These are phyloP conservation scores for Botryotinia narcissicola DNA, from an alignment of 2,329 filamentous ascomycete species.

Conservation along the genomic window DNA sequence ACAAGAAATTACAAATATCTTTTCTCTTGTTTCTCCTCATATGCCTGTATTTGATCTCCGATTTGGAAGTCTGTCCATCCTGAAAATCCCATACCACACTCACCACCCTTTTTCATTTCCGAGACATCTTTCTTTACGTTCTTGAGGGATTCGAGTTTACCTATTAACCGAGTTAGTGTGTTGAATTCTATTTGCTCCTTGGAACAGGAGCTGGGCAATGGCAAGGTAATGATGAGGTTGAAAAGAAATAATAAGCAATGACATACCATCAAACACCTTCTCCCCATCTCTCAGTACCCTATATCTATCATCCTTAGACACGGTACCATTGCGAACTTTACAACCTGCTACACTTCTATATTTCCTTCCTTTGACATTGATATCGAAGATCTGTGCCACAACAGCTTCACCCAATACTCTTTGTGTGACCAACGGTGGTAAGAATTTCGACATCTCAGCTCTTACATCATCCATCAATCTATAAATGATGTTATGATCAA, in stretches of 20 bases:
- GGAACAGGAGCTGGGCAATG: neutral
- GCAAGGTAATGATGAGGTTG: neutral
- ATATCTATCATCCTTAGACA: slow-evolving; percentile 63
- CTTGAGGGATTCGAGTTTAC: slow-evolving; percentile 76
- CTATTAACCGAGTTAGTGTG: slow-evolving; percentile 46
- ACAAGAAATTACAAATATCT: slow-evolving; percentile 36
- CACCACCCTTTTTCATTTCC: slow-evolving; percentile 88
- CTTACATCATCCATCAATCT: slow-evolving; percentile 72
- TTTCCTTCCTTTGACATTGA: slow-evolving; percentile 70
- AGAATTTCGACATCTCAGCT: slow-evolving; percentile 62
- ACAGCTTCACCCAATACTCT: slow-evolving; percentile 86
- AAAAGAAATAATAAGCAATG: slow-evolving; percentile 29
- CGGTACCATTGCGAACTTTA: slow-evolving; percentile 76
- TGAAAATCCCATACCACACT: slow-evolving; percentile 87
- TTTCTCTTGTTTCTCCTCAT: slow-evolving; percentile 75
- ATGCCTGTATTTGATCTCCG: slow-evolving; percentile 85
- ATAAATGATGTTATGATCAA: slow-evolving; percentile 88
- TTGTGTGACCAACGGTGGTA: slow-evolving; percentile 64
- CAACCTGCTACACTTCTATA: slow-evolving; percentile 81
- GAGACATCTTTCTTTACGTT: slow-evolving; percentile 87
- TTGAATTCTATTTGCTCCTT: neutral
- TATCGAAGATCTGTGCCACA: slow-evolving; percentile 77
- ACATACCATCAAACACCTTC: slow-evolving; percentile 78
- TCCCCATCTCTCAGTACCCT: slow-evolving; percentile 70
- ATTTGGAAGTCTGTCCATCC: slow-evolving; percentile 73